These are phyloP conservation scores for Mucor irregularis DNA, from an alignment of 371 early-diverging fungal genomes.

Conservation along the genomic window DNA sequence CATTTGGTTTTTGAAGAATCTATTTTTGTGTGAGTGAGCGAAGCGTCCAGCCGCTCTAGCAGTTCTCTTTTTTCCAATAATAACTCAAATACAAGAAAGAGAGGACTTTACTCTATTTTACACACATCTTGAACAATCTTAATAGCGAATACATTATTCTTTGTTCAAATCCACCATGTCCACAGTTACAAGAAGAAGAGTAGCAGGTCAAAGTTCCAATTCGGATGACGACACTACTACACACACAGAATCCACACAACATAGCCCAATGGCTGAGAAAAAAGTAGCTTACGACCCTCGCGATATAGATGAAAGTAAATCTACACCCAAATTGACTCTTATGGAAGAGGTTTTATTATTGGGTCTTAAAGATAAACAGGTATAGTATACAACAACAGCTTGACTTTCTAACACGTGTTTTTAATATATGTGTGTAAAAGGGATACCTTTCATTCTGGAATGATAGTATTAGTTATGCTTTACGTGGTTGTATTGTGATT, in stretches of 20 bases:
- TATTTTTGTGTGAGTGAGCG: too few species aligned
- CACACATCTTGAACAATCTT: not conserved
- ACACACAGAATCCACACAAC: constrained; percentile 6
- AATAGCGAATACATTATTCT: too few species aligned
- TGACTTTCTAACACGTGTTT: constrained; percentile 13
- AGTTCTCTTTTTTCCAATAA: too few species aligned
- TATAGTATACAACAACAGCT: too few species aligned
- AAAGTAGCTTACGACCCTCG: constrained; percentile 53
- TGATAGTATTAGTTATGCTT: constrained; percentile 94
- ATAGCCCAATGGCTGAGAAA: constrained; percentile 24
- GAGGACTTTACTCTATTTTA: not conserved
- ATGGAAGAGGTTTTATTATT: constrained; percentile 94
- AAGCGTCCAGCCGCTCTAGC: too few species aligned
- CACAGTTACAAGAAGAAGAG: constrained; percentile 46
- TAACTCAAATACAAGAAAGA: too few species aligned
- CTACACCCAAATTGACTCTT: constrained; percentile 77
- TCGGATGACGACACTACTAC: constrained; percentile 25
- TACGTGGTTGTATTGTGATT: constrained; percentile 94
- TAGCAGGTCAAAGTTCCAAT: constrained; percentile 31
- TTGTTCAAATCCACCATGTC: constrained; percentile 29
- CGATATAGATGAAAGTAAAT: constrained; percentile 62
- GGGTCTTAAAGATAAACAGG: constrained; percentile 94
- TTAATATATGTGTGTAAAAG: constrained; percentile 36
- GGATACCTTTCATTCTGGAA: constrained; percentile 98
- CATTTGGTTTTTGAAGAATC: too few species aligned